phyloP scores from a whole-genome alignment of 139 green algal species.

The Deuterostichococcus epilithicus region DNA sequence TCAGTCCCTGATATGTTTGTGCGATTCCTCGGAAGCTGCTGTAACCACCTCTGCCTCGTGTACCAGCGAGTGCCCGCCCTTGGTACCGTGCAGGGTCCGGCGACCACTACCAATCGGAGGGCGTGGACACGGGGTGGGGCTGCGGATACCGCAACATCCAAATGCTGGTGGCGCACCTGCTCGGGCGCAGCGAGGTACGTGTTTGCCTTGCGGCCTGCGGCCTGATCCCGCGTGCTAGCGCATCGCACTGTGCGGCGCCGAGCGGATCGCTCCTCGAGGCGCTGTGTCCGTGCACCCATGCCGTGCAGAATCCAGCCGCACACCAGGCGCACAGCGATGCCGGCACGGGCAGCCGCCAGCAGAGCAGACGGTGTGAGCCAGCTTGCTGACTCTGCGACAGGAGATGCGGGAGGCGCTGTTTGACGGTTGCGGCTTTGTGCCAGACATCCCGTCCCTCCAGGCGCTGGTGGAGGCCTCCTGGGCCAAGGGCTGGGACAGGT shows the following conservation, averaged over 20 bases:
- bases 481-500: constrained; percentile 49
- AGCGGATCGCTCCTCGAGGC: no score
- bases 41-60: no score
- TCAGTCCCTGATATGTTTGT: no score
- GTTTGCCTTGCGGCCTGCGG: no score
- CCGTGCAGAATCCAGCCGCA: no score
- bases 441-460: constrained; percentile 61
- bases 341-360: no score
- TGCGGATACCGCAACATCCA: constrained; percentile 56
- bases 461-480: constrained; percentile 63
- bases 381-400: neutral
- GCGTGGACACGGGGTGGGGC: constrained; percentile 36
- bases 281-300: no score
- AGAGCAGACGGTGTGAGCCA: no score
- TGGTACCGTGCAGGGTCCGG: constrained; percentile 8
- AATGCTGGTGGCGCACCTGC: constrained; percentile 42
- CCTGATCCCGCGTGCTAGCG: no score
- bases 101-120: constrained; percentile 15
- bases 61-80: neutral
- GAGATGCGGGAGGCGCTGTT: constrained; percentile 26
- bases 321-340: no score
- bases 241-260: no score
- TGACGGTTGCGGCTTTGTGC: constrained; percentile 44
- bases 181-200: constrained; percentile 12
- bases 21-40: no score